phyloP scores from a whole-genome alignment of 108 stramenopile species.

The Skeletonema marinoi region DNA sequence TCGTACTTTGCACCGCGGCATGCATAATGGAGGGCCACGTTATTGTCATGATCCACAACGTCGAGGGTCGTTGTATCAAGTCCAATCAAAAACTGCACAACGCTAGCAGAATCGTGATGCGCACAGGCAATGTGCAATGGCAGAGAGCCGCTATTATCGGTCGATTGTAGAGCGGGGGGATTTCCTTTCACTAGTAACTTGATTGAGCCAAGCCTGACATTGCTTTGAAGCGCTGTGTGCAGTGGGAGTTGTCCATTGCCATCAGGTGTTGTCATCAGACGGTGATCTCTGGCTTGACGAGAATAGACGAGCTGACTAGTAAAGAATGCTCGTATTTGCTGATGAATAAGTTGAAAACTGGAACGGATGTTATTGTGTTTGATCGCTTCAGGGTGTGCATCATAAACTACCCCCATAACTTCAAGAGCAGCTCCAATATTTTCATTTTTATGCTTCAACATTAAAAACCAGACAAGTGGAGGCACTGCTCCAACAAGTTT shows the following conservation, averaged over 20 bases:
- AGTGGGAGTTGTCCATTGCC: neutral
- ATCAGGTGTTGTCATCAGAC: neutral
- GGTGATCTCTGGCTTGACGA: neutral
- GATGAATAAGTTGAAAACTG: no score
- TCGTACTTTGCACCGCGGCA: no score
- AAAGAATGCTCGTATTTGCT: neutral
- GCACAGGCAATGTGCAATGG: neutral
- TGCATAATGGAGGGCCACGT: no score
- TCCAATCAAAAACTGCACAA: neutral
- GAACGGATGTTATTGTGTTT: neutral
- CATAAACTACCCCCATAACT: neutral
- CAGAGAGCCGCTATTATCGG: neutral
- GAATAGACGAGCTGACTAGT: neutral
- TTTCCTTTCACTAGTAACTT: neutral
- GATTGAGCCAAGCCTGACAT: neutral
- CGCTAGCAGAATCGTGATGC: neutral
- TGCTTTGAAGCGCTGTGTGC: neutral
- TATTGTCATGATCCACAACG: neutral
- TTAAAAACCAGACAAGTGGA: neutral
- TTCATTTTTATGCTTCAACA: no score
- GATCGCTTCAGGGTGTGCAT: conserved; percentile 6
- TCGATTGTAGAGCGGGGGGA: neutral
- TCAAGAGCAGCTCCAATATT: neutral
- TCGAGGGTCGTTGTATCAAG: neutral
- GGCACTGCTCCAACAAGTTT: neutral